Conservation (phyloP, 2,329 filamentous ascomycete species). For the Curvularia sp. region DNA sequence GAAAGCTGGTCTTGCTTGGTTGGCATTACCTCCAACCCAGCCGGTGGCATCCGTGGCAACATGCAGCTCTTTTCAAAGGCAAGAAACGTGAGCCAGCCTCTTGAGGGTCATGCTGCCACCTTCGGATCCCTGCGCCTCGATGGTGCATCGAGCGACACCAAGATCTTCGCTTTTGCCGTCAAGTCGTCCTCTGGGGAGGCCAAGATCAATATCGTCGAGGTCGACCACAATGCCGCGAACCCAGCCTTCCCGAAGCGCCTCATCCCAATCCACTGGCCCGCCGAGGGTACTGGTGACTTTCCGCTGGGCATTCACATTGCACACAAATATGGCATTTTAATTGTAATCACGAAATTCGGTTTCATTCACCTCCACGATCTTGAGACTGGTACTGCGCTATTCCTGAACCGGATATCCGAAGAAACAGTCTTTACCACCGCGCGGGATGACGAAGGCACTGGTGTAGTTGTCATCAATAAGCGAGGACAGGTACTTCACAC, state of each 20-base stretch:
- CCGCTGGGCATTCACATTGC: constrained; percentile 98
- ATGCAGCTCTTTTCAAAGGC: constrained; percentile 98
- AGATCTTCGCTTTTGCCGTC: constrained; percentile 96
- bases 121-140: constrained; percentile 91
- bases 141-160: constrained; percentile 87
- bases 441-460: constrained; percentile 80
- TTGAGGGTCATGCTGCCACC: constrained; percentile 94
- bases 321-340: constrained; percentile 94
- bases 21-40: constrained; percentile 91
- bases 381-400: constrained; percentile 93
- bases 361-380: constrained; percentile 99
- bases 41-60: constrained; percentile 90
- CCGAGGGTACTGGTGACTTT: constrained; percentile 95
- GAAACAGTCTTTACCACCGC: constrained; percentile 98
- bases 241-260: constrained; percentile 93
- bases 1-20: constrained; percentile 99
- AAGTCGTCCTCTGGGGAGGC: constrained; percentile 81
- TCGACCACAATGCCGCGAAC: constrained; percentile 90
- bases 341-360: constrained; percentile 97
- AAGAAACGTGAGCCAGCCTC: constrained; percentile 94
- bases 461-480: constrained; percentile 93
- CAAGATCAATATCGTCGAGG: constrained; percentile 97
- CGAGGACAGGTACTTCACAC: constrained; percentile 97
- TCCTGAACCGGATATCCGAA: constrained; percentile 99
- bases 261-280: constrained; percentile 96